Evolutionary conservation across 495 filamentous ascomycete species (phyloP).

Genomic region (Annulohypoxylon nitens): DNA sequence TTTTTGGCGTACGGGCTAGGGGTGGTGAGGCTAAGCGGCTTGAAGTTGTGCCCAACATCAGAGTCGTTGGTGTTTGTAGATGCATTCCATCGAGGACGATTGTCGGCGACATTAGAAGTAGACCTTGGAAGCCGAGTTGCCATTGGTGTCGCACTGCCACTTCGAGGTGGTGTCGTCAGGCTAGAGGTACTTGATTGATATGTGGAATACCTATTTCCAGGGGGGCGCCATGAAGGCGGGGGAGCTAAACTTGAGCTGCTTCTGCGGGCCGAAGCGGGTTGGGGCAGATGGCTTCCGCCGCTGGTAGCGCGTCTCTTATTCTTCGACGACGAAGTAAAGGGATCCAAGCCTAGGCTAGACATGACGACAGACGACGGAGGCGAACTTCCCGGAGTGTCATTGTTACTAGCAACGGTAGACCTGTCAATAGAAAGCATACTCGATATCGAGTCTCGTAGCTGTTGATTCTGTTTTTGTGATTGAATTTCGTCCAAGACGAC

Average conservation of each 20-base stretch:
- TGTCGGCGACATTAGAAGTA: slow-evolving; percentile 60
- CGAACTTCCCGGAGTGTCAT: slow-evolving; percentile 87
- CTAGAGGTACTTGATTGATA: slow-evolving; percentile 53
- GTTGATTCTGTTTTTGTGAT: slow-evolving; percentile 73
- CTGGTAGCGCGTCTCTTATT: slow-evolving; percentile 59
- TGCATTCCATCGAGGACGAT: slow-evolving; percentile 83
- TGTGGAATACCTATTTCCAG: slow-evolving; percentile 54
- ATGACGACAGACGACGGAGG: slow-evolving; percentile 90
- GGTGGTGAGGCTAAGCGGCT: slow-evolving; percentile 71
- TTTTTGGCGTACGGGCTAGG: slow-evolving; percentile 72
- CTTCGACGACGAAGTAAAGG: slow-evolving; percentile 56
- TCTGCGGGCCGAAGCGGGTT: slow-evolving; percentile 55
- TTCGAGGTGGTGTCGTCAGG: slow-evolving; percentile 58
- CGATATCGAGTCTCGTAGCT: slow-evolving; percentile 91
- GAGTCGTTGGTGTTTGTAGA: slow-evolving; percentile 78
- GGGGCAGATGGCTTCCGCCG: slow-evolving; percentile 56
- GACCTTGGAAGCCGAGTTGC: slow-evolving; percentile 63
- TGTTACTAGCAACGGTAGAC: slow-evolving; percentile 76
- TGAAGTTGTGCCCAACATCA: slow-evolving; percentile 77
- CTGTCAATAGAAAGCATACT: slow-evolving; percentile 90
- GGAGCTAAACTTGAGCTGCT: slow-evolving; percentile 48
- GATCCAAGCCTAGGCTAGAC: slow-evolving; percentile 66
- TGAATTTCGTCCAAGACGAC: slow-evolving; percentile 77
- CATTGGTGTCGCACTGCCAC: slow-evolving; percentile 70
- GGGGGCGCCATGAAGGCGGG: slow-evolving; percentile 47